Evolutionary conservation across 2,329 filamentous ascomycete species (phyloP).

Genomic region (Diaporthe citrichinensis): DNA sequence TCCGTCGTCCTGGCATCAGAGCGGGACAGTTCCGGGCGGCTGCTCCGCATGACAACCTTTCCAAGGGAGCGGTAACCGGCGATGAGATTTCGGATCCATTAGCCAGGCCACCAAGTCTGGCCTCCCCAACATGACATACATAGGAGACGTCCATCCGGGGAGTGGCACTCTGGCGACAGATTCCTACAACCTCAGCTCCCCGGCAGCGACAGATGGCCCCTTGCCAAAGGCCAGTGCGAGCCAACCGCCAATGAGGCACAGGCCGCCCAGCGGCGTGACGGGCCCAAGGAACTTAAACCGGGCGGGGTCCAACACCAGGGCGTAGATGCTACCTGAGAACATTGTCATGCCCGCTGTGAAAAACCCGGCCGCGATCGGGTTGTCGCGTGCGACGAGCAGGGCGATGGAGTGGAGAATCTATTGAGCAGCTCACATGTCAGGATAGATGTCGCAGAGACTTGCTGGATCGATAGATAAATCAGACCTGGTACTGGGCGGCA

Average conservation of each 20-base stretch:
- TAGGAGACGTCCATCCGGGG: not conserved
- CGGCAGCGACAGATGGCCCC: slow-evolving; percentile 37
- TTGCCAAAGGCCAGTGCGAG: slow-evolving; percentile 55
- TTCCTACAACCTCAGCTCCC: slow-evolving; percentile 37
- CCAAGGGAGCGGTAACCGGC: not conserved
- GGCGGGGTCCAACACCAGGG: slow-evolving; percentile 73
- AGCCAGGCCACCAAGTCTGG: not conserved
- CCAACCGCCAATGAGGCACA: slow-evolving; percentile 77
- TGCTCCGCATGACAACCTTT: not conserved
- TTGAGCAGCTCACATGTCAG: not conserved
- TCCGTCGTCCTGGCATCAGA: not conserved
- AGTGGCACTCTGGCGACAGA: not conserved
- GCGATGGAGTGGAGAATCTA: slow-evolving; percentile 75
- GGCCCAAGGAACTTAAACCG: slow-evolving; percentile 73
- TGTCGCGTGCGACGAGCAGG: slow-evolving; percentile 70
- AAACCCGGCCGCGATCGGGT: slow-evolving; percentile 69
- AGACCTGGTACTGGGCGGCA: slow-evolving; percentile 77
- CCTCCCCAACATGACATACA: not conserved
- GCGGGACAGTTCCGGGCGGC: too few species aligned
- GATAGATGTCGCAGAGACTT: not conserved
- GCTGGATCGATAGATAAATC: not conserved
- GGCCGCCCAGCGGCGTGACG: slow-evolving; percentile 74
- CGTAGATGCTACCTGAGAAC: slow-evolving; percentile 77
- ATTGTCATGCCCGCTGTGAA: slow-evolving; percentile 76
- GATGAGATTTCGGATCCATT: too few species aligned